Conservation (phyloP, 805 yeast species). For the Ogataea pini region DNA sequence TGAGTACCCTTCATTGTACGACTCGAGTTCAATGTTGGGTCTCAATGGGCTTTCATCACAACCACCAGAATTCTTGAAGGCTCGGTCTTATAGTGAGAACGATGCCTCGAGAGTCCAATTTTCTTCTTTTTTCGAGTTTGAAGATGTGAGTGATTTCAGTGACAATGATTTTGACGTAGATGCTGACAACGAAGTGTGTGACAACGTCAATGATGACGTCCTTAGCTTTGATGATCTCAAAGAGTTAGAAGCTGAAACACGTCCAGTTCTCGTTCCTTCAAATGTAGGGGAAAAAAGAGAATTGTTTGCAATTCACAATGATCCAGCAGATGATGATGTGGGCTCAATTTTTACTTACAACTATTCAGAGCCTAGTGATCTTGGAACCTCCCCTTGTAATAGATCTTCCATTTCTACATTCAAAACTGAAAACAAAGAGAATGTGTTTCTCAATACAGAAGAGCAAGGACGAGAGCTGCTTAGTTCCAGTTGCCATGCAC, state of each 20-base stretch:
- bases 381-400: not conserved
- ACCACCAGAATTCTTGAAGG: slow-evolving; percentile 4
- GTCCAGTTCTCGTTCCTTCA: not conserved
- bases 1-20: slow-evolving; percentile 24
- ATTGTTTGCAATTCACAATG: slow-evolving; percentile 3
- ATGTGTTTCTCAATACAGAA: not conserved
- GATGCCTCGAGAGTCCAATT: slow-evolving; percentile 11
- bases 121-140: slow-evolving; percentile 22
- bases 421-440: slow-evolving; percentile 3
- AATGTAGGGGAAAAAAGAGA: not conserved
- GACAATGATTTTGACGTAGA: slow-evolving; percentile 16
- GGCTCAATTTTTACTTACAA: slow-evolving; percentile 4
- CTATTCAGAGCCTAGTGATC: not conserved
- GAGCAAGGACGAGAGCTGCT: not conserved
- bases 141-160: slow-evolving; percentile 23
- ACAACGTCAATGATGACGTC: not conserved
- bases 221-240: slow-evolving; percentile 1
- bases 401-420: not conserved
- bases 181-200: slow-evolving; percentile 10
- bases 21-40: slow-evolving; percentile 12
- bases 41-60: slow-evolving; percentile 16
- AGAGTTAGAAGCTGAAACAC: not conserved
- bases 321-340: slow-evolving; percentile 4
- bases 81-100: slow-evolving; percentile 12
- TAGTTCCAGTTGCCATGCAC: not conserved